Conservation (phyloP, 2,329 filamentous ascomycete species). For the Pseudogymnoascus sp. region DNA sequence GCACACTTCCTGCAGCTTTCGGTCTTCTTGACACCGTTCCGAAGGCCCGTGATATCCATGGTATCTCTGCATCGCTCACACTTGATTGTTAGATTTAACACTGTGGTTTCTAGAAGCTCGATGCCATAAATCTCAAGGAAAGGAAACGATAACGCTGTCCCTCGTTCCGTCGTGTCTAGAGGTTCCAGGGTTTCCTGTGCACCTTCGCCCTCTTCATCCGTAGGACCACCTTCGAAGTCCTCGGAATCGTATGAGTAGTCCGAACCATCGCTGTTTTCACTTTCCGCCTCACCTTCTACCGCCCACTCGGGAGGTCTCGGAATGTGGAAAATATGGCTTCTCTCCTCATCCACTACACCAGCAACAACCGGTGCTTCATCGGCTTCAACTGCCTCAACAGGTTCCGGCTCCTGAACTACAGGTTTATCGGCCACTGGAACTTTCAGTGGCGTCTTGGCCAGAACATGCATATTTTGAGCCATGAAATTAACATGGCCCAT, state of each 20-base stretch:
- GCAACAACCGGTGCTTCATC: constrained; percentile 20
- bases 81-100: constrained; percentile 62
- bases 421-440: constrained; percentile 18
- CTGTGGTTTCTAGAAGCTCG: constrained; percentile 61
- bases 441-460: constrained; percentile 47
- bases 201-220: constrained; percentile 34
- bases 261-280: constrained; percentile 38
- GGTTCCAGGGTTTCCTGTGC: not conserved
- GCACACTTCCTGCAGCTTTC: constrained; percentile 52
- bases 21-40: constrained; percentile 42
- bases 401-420: constrained; percentile 13
- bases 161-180: constrained; percentile 41
- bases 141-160: constrained; percentile 72
- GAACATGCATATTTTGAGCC: constrained; percentile 57
- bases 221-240: constrained; percentile 17
- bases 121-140: constrained; percentile 68
- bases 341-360: constrained; percentile 32
- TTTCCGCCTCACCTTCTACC: constrained; percentile 30
- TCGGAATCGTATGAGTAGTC: constrained; percentile 39
- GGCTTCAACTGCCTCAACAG: constrained; percentile 10
- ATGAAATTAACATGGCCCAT: constrained; percentile 70
- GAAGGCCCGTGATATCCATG: constrained; percentile 60
- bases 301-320: constrained; percentile 71
- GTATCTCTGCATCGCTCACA: constrained; percentile 70
- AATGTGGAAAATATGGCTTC: constrained; percentile 61